phyloP scores from a whole-genome alignment of 2,329 filamentous ascomycete genomes.

The Cercospora brassicicola region DNA sequence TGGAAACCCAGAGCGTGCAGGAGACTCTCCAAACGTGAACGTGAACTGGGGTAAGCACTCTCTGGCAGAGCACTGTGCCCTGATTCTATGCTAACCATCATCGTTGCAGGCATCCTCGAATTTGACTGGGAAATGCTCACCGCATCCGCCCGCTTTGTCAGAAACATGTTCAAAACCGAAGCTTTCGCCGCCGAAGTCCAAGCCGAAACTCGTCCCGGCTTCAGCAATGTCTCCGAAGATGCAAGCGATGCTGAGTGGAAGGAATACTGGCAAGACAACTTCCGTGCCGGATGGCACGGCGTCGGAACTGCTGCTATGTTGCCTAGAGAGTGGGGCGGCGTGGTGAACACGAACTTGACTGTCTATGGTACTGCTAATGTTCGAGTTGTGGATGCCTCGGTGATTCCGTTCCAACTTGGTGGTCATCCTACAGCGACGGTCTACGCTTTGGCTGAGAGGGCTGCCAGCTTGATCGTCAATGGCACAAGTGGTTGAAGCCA shows the following conservation, averaged over 20 bases:
- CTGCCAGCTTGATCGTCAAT: slow-evolving; percentile 10
- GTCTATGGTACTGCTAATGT: slow-evolving; percentile 32
- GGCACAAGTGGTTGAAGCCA: neutral
- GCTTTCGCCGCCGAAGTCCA: slow-evolving; percentile 33
- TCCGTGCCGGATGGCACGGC: slow-evolving; percentile 23
- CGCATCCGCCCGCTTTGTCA: slow-evolving; percentile 29
- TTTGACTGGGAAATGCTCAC: slow-evolving; percentile 31
- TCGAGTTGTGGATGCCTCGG: slow-evolving; percentile 33
- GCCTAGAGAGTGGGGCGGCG: slow-evolving; percentile 24
- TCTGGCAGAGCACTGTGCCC: neutral
- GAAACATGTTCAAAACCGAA: slow-evolving; percentile 27
- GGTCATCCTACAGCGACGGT: slow-evolving; percentile 24
- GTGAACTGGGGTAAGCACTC: slow-evolving; percentile 30
- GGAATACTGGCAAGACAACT: slow-evolving; percentile 17
- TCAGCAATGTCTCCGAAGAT: slow-evolving; percentile 11
- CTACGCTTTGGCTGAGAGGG: slow-evolving; percentile 35
- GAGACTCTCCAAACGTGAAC: slow-evolving; percentile 30
- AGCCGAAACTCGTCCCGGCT: slow-evolving; percentile 33
- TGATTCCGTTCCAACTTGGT: slow-evolving; percentile 27
- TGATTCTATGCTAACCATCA: neutral
- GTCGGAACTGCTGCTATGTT: slow-evolving; percentile 34
- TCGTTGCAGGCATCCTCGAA: slow-evolving; percentile 12
- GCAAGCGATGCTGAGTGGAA: slow-evolving; percentile 27
- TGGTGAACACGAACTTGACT: slow-evolving; percentile 30
- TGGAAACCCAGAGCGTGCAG: slow-evolving; percentile 22